Conservation (phyloP, 1,139 yeast genomes). For the Yamadazyma jaroonii region DNA sequence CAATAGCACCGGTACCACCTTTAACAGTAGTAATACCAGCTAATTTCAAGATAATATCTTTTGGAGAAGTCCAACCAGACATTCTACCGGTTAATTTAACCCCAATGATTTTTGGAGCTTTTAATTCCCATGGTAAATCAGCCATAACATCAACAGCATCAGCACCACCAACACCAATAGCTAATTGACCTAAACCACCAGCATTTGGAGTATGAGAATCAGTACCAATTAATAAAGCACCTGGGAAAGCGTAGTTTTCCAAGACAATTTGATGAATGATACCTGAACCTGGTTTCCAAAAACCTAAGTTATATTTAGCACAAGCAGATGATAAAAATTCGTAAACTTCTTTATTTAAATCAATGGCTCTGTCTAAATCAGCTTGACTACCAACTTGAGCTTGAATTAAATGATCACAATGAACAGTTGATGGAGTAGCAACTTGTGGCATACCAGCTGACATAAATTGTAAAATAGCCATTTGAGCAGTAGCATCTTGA, state of each 20-base stretch:
- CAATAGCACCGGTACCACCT: constrained; percentile 99
- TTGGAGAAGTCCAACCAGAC: constrained; percentile 98
- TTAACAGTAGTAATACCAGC: constrained; percentile 98
- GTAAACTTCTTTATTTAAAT: constrained; percentile 92
- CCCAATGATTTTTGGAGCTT: constrained; percentile 97
- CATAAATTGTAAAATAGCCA: constrained; percentile 99
- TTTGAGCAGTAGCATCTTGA: constrained; percentile 99
- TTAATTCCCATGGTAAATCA: constrained; percentile 94
- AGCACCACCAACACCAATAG: constrained; percentile 99
- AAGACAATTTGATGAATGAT: constrained; percentile 96
- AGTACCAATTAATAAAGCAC: constrained; percentile 95
- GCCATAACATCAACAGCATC: constrained; percentile 99
- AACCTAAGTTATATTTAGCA: constrained; percentile 97
- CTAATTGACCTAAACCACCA: constrained; percentile 98
- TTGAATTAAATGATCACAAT: constrained; percentile 98
- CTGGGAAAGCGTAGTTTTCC: constrained; percentile 98
- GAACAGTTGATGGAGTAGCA: constrained; percentile 96
- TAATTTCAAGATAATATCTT: constrained; percentile 91
- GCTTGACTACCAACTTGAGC: constrained; percentile 93
- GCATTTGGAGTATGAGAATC: constrained; percentile 99
- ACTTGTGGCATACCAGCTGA: constrained; percentile 93
- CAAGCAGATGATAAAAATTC: constrained; percentile 93
- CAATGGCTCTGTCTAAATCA: constrained; percentile 92
- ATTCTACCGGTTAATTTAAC: constrained; percentile 94
- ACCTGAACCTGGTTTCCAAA: constrained; percentile 99